These are phyloP conservation scores for Chlamydomonas sp. DNA, from an alignment of 139 green algal genomes.

Conservation along the genomic window DNA sequence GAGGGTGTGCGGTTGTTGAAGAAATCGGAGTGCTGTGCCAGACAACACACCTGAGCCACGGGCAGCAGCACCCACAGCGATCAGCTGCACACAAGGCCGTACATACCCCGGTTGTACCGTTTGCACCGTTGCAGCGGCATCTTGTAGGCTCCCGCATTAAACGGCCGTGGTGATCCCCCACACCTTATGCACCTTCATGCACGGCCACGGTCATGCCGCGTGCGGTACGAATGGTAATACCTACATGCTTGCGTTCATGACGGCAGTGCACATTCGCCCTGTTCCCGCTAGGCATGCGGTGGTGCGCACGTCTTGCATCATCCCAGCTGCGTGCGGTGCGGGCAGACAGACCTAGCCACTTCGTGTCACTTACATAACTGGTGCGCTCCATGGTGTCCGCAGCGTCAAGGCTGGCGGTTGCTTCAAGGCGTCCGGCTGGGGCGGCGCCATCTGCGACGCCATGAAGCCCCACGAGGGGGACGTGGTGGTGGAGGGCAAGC, in stretches of 20 bases:
- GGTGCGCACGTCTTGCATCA: neutral
- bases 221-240: too few species aligned
- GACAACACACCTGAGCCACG: neutral
- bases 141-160: too few species aligned
- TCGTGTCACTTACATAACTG: neutral
- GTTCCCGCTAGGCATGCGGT: too few species aligned
- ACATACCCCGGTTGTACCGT: neutral
- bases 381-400: neutral
- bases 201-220: too few species aligned
- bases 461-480: conserved; percentile 37
- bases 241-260: too few species aligned
- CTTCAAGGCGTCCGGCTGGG: conserved; percentile 56
- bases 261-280: too few species aligned
- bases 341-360: neutral
- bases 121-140: neutral
- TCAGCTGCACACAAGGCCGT: neutral
- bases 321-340: neutral
- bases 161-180: too few species aligned
- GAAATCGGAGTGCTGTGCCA: neutral
- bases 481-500: conserved; percentile 56
- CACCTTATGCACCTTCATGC: too few species aligned
- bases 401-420: conserved; percentile 58
- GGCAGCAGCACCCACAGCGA: neutral
- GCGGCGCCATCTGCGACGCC: conserved; percentile 47
- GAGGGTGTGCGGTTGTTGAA: neutral